Percentiles rank a stretch among this genome's conserved stretches.
Conservation (phyloP, 2,329 filamentous ascomycete genomes). For the Xylariaceae sp. region DNA sequence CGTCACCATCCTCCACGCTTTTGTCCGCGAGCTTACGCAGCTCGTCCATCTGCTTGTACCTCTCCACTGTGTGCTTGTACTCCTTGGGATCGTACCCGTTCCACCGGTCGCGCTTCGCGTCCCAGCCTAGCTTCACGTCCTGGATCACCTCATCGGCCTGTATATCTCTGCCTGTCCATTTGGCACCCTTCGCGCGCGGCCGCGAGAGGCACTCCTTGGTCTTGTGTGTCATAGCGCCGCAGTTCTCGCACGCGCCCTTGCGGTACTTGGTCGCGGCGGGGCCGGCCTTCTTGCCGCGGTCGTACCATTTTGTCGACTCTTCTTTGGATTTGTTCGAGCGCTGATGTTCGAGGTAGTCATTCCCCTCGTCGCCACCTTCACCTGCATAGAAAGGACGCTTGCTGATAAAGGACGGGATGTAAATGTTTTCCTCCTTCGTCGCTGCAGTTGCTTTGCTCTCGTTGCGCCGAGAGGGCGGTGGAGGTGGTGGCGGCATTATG, state of each 20-base stretch:
- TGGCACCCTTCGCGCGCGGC: constrained; percentile 83
- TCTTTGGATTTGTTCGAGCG: constrained; percentile 73
- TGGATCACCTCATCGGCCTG: constrained; percentile 86
- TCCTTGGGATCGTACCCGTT: constrained; percentile 93
- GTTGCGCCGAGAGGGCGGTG: constrained; percentile 29
- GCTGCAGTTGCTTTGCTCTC: constrained; percentile 33
- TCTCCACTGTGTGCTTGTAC: constrained; percentile 81
- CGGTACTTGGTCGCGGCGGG: constrained; percentile 94
- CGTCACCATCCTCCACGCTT: constrained; percentile 44
- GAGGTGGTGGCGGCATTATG: constrained; percentile 39
- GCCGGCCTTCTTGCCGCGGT: constrained; percentile 77
- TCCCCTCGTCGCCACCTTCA: constrained; percentile 64
- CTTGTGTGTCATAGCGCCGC: constrained; percentile 94
- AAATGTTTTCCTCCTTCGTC: constrained; percentile 91
- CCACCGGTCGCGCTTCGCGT: constrained; percentile 96
- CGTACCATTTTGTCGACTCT: constrained; percentile 81
- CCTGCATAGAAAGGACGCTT: constrained; percentile 95
- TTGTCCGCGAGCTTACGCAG: constrained; percentile 49
- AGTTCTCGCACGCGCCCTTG: constrained; percentile 98
- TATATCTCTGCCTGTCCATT: constrained; percentile 89
- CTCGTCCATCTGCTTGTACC: constrained; percentile 82
- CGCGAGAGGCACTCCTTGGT: constrained; percentile 88
- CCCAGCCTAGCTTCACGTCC: constrained; percentile 85
- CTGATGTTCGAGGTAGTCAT: constrained; percentile 95
- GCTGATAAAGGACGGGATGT: constrained; percentile 96